Conservation (phyloP, 805 yeast species). For the Clavispora asparagi region DNA sequence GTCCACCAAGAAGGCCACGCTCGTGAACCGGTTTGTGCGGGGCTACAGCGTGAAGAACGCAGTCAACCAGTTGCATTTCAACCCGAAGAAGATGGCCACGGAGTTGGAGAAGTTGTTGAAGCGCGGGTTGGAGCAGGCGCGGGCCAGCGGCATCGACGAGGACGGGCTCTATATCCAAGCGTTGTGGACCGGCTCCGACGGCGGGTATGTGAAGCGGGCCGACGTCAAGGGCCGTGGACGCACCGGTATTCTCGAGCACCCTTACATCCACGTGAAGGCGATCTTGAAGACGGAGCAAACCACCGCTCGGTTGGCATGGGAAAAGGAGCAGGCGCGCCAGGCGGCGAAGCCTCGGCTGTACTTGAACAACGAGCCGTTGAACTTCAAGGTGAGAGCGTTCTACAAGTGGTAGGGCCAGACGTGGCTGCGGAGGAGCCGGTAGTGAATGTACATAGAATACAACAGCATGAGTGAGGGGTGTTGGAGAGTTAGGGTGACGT, state of each 20-base stretch:
- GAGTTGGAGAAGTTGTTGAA: conserved; percentile 74
- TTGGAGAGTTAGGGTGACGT: background rate
- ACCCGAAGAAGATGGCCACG: conserved; percentile 69
- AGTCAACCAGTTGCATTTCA: conserved; percentile 88
- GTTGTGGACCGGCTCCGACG: conserved; percentile 92
- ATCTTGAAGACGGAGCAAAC: conserved; percentile 68
- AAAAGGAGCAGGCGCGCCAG: conserved; percentile 43
- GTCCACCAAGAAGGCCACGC: conserved; percentile 83
- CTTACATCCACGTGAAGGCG: conserved; percentile 76
- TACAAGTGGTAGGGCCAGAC: conserved; percentile 34
- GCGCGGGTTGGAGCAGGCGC: conserved; percentile 67
- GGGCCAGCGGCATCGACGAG: conserved; percentile 51
- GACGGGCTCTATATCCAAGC: conserved; percentile 67
- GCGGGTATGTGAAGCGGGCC: conserved; percentile 59
- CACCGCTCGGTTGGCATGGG: conserved; percentile 53
- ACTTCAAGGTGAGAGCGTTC: conserved; percentile 36
- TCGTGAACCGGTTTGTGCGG: conserved; percentile 70
- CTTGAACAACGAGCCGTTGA: conserved; percentile 41
- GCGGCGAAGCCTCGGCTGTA: conserved; percentile 49
- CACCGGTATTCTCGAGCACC: conserved; percentile 70
- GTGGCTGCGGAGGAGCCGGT: too few species aligned
- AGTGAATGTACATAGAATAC: conserved; percentile 3
- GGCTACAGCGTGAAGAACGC: conserved; percentile 71
- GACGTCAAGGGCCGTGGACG: conserved; percentile 92
- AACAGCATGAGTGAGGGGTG: background rate